Conservation (phyloP, 352 stramenopile genomes). For the Phytophthora pisi region DNA sequence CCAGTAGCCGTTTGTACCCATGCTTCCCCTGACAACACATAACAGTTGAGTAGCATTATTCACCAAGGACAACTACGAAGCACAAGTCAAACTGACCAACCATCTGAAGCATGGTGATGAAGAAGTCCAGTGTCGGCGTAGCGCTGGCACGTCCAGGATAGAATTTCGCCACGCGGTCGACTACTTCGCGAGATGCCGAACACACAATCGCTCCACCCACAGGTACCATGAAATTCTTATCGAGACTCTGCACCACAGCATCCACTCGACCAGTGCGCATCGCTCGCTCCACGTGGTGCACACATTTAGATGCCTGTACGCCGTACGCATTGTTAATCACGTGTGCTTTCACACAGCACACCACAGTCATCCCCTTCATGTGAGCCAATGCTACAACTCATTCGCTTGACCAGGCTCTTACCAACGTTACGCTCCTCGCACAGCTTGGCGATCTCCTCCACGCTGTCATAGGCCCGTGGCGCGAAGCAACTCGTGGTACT, state of each 20-base stretch:
- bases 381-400: background rate
- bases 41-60: background rate
- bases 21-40: constrained; percentile 48
- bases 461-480: constrained; percentile 94
- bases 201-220: constrained; percentile 93
- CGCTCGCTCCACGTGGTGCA: constrained; percentile 92
- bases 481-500: constrained; percentile 99
- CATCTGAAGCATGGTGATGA: constrained; percentile 99
- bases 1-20: constrained; percentile 90
- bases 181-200: constrained; percentile 70
- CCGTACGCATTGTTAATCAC: constrained; percentile 99
- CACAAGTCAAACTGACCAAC: constrained; percentile 52
- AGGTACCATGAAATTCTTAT: constrained; percentile 99
- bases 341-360: constrained; percentile 62
- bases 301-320: constrained; percentile 94
- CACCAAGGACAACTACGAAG: background rate
- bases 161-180: constrained; percentile 90
- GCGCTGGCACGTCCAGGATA: constrained; percentile 97
- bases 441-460: constrained; percentile 93
- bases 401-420: constrained; percentile 10
- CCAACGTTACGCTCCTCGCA: constrained; percentile 77
- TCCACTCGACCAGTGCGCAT: constrained; percentile 94
- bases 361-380: background rate
- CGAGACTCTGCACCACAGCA: constrained; percentile 97
- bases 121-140: constrained; percentile 96